Conservation (phyloP, 169 alveolate genomes). For the Plasmodium inui region DNA sequence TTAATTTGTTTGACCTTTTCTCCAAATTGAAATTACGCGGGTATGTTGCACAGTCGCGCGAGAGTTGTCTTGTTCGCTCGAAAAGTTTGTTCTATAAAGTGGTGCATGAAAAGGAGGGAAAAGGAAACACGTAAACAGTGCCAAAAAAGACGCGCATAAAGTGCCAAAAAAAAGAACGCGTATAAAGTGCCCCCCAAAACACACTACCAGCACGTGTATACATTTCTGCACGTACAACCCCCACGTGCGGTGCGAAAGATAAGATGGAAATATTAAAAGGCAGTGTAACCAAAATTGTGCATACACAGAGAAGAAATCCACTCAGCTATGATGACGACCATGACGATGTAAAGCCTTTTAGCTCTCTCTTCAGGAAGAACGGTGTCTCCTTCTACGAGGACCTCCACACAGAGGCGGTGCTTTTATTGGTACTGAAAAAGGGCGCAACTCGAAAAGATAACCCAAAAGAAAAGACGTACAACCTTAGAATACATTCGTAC, state of each 20-base stretch:
- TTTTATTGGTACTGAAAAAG: slow-evolving; percentile 38
- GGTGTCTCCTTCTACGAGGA: slow-evolving; percentile 45
- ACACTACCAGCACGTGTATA: neutral
- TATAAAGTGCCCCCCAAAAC: neutral
- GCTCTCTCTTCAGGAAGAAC: slow-evolving; percentile 41
- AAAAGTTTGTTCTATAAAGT: neutral
- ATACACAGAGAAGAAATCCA: neutral
- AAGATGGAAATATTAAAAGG: slow-evolving; percentile 50
- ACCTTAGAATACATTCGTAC: neutral
- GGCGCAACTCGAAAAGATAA: neutral
- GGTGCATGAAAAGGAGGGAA: neutral
- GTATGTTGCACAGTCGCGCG: neutral
- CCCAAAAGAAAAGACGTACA: neutral
- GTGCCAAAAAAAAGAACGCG: neutral
- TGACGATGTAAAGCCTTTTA: slow-evolving; percentile 2
- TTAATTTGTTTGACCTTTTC: neutral
- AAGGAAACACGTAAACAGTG: neutral
- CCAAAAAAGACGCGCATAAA: neutral
- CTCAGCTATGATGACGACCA: neutral
- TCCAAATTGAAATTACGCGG: neutral
- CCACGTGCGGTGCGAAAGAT: neutral
- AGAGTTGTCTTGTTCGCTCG: slow-evolving; percentile 4
- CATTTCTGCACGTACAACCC: neutral
- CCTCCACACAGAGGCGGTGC: slow-evolving; percentile 51
- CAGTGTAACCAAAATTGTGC: slow-evolving; percentile 1